These are phyloP conservation scores for Phoenix roebelenii DNA, from an alignment of 176 grass and related monocot genomes.

Conservation along the genomic window DNA sequence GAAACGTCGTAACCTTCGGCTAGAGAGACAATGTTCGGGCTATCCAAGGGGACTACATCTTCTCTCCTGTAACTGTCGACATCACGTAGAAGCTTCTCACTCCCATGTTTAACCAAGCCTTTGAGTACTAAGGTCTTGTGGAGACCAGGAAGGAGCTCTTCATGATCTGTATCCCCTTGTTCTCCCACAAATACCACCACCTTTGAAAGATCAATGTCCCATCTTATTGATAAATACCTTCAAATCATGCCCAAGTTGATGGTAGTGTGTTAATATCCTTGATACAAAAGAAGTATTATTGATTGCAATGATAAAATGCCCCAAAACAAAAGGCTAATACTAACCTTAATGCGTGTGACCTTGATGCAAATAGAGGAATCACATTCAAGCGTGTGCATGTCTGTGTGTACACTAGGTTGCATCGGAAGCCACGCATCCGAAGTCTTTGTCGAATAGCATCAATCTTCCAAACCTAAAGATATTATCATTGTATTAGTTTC, in stretches of 20 bases:
- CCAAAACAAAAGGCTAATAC: too few relatives aligned
- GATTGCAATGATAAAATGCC: too few relatives aligned
- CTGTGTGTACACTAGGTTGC: constrained; percentile 72
- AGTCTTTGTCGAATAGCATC: constrained; percentile 59
- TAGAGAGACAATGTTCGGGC: constrained; percentile 43
- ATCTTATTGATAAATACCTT: constrained; percentile 79
- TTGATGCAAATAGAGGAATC: constrained; percentile 63
- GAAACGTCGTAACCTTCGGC: constrained; percentile 12
- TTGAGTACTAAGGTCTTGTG: constrained; percentile 57
- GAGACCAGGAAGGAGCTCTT: constrained; percentile 63
- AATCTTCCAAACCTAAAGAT: constrained; percentile 49
- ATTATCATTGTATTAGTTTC: too few relatives aligned
- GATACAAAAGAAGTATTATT: too few relatives aligned
- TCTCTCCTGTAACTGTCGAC: constrained; percentile 41
- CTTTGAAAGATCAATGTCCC: constrained; percentile 64
- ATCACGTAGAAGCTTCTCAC: constrained; percentile 58
- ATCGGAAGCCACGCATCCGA: constrained; percentile 87
- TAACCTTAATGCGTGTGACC: constrained; percentile 59
- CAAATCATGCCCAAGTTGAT: too few relatives aligned
- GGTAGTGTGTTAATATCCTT: too few relatives aligned
- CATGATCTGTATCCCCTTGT: constrained; percentile 76
- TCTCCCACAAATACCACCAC: constrained; percentile 60
- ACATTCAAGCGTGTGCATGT: constrained; percentile 72
- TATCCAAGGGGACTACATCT: constrained; percentile 57
- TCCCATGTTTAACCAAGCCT: constrained; percentile 41